A percentile compares a stretch with the other conserved stretches of the same genome.
Conservation (phyloP, 139 green algal genomes). For the Deuterostichococcus epilithicus region DNA sequence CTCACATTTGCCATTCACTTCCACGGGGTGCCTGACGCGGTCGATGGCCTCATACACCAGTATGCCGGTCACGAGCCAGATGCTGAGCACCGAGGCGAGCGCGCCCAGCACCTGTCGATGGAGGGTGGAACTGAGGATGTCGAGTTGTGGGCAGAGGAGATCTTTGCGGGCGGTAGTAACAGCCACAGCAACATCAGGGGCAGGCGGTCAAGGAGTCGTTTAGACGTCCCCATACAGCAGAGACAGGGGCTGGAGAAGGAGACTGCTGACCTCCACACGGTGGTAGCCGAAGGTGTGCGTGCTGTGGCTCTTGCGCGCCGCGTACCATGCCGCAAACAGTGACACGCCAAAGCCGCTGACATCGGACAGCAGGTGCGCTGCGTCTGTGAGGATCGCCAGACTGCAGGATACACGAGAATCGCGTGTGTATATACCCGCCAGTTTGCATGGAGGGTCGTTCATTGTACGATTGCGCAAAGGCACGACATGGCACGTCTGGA, state of each 20-base stretch:
- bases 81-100: conserved; percentile 76
- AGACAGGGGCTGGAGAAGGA: conserved; percentile 48
- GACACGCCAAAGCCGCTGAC: conserved; percentile 79
- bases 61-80: conserved; percentile 87
- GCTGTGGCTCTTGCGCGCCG: conserved; percentile 5
- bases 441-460: not conserved
- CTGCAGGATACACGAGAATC: conserved; percentile 28
- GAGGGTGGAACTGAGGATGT: too few relatives aligned
- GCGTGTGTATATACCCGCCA: not conserved
- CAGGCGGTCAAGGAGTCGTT: too few relatives aligned
- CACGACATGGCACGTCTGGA: not conserved
- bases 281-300: conserved; percentile 64
- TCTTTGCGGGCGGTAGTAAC: too few relatives aligned
- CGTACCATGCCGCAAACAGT: conserved; percentile 58
- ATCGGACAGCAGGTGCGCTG: conserved; percentile 93
- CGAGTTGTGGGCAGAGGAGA: too few relatives aligned
- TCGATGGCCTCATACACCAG: conserved; percentile 84
- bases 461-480: not conserved
- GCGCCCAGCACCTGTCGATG: conserved; percentile 81
- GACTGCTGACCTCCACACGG: conserved; percentile 77
- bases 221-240: too few relatives aligned
- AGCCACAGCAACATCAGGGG: too few relatives aligned
- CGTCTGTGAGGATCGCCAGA: conserved; percentile 92
- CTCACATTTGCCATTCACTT: conserved; percentile 74
- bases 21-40: conserved; percentile 53